phyloP scores from a whole-genome alignment of 2,329 filamentous ascomycete species.

The Pyricularia grisea region DNA sequence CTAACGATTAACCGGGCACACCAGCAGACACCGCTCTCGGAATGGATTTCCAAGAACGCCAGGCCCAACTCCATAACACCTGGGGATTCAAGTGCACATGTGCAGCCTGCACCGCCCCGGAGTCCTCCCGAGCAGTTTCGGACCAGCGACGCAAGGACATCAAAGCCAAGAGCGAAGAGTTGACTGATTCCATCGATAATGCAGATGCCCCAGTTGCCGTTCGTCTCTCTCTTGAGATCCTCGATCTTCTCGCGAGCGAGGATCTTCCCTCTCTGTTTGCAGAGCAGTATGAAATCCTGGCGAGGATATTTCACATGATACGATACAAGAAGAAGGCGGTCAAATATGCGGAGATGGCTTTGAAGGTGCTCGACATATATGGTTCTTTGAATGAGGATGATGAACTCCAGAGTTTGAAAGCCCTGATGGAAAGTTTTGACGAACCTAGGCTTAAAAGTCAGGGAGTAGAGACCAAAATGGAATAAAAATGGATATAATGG shows the following conservation, averaged over 20 bases:
- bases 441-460: background rate
- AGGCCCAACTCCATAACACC: slow-evolving; percentile 13
- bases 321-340: slow-evolving; percentile 17
- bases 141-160: slow-evolving; percentile 21
- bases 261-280: slow-evolving; percentile 19
- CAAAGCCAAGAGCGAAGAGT: slow-evolving; percentile 14
- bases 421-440: background rate
- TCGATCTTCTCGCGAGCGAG: slow-evolving; percentile 18
- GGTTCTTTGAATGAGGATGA: slow-evolving; percentile 10
- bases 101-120: slow-evolving; percentile 43
- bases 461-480: background rate
- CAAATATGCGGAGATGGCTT: slow-evolving; percentile 18
- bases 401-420: slow-evolving; percentile 12
- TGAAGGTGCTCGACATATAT: slow-evolving; percentile 16
- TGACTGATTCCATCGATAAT: slow-evolving; percentile 16
- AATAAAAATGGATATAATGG: background rate
- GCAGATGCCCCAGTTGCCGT: slow-evolving; percentile 18
- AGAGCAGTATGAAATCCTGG: slow-evolving; percentile 24
- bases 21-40: slow-evolving; percentile 9
- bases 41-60: slow-evolving; percentile 13
- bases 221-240: slow-evolving; percentile 17
- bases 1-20: background rate
- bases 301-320: slow-evolving; percentile 21
- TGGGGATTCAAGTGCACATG: slow-evolving; percentile 25
- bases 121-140: slow-evolving; percentile 26